Evolutionary conservation across 768 basidiomycete genomes (phyloP).

Genomic region (Xerocomellus amylosporus): DNA sequence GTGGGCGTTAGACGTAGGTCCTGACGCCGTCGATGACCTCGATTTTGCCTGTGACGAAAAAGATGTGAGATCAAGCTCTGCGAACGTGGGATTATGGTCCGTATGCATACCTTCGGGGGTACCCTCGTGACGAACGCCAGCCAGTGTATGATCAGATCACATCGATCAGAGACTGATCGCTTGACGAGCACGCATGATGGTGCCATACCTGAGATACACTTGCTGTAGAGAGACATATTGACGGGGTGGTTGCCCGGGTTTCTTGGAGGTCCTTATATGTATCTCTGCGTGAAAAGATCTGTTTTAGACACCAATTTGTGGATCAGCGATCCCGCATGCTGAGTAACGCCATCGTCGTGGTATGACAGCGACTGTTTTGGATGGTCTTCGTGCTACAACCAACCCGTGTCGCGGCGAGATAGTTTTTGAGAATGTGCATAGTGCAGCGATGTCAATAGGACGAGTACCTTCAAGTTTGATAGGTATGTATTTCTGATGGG

Average conservation of each 20-base stretch:
- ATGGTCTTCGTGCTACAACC: background rate
- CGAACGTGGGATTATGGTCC: background rate
- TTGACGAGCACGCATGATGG: background rate
- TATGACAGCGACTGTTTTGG: background rate
- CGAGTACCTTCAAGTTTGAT: background rate
- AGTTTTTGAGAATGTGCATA: too few relatives aligned
- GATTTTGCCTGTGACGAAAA: constrained; percentile 34
- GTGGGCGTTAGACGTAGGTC: constrained; percentile 54
- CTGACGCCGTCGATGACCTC: constrained; percentile 47
- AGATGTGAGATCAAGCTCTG: background rate
- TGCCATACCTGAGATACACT: constrained; percentile 53
- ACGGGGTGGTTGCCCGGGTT: background rate
- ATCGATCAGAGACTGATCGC: background rate
- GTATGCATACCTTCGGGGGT: constrained; percentile 38
- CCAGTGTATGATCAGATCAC: background rate
- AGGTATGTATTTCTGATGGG: background rate
- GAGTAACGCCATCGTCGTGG: background rate
- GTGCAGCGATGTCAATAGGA: background rate
- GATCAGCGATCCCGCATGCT: too few relatives aligned
- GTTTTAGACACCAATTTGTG: too few relatives aligned
- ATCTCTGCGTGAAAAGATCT: background rate
- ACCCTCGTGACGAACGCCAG: constrained; percentile 52
- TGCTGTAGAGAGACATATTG: constrained; percentile 51
- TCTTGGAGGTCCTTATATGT: constrained; percentile 13
- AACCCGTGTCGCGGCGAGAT: background rate